Evolutionary conservation across 306 rosid genomes (phyloP).

Genomic region (Astragalus membranaceus): DNA sequence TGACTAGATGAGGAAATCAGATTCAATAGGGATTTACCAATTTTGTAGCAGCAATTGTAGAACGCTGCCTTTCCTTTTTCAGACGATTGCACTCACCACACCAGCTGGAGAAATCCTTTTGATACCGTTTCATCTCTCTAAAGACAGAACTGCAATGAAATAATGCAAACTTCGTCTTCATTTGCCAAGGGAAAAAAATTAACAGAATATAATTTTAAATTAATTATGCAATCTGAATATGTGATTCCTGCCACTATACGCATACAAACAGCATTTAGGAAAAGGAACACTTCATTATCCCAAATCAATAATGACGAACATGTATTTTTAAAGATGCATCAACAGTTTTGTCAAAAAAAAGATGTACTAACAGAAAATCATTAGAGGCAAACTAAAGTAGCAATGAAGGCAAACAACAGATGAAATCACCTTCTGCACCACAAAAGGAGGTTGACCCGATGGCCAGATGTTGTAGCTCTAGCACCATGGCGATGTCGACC

Average conservation of each 20-base stretch:
- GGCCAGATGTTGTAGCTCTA: constrained; percentile 49
- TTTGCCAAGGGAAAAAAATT: not conserved
- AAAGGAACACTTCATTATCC: not conserved
- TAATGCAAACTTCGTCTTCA: constrained; percentile 5
- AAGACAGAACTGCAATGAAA: constrained; percentile 43
- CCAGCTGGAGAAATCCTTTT: constrained; percentile 50
- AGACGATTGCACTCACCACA: constrained; percentile 49
- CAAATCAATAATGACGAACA: not conserved
- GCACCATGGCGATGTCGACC: constrained; percentile 70
- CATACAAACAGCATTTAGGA: not conserved
- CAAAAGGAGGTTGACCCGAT: constrained; percentile 46
- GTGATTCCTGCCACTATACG: not conserved
- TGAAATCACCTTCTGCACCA: constrained; percentile 56
- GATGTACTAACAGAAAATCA: not conserved
- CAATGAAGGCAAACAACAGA: not conserved
- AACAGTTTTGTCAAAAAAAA: too few species aligned
- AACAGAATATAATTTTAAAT: not conserved
- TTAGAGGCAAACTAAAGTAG: constrained; percentile 1
- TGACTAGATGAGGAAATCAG: constrained; percentile 2
- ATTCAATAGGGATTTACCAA: constrained; percentile 25
- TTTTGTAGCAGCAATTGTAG: constrained; percentile 33
- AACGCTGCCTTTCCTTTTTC: constrained; percentile 42
- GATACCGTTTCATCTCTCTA: constrained; percentile 52
- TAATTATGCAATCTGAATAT: not conserved
- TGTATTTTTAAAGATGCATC: not conserved